Percentiles rank a stretch among this genome's conserved stretches.
Evolutionary conservation across 768 basidiomycete species (phyloP).

Genomic region (Cystofilobasidium macerans): DNA sequence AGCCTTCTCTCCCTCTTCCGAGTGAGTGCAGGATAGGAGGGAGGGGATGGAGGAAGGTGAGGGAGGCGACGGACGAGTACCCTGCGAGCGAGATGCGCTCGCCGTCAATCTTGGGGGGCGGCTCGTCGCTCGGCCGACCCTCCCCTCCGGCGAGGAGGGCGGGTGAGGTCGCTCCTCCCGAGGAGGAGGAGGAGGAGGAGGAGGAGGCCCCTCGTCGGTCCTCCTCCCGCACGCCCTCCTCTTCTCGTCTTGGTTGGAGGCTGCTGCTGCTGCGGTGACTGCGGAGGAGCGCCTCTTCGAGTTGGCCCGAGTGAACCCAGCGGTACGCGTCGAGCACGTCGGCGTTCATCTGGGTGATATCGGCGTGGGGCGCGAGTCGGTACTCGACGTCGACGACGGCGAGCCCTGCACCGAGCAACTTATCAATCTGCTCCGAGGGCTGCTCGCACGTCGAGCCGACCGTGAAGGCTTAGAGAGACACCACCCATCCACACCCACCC

Average conservation of each 20-base stretch:
- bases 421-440: not conserved
- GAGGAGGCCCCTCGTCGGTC: too few species aligned
- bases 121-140: not conserved
- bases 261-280: too few species aligned
- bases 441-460: not conserved
- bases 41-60: too few species aligned
- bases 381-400: constrained; percentile 1
- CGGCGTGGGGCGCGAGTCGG: not conserved
- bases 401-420: not conserved
- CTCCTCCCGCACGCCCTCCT: too few species aligned
- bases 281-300: too few species aligned
- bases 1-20: not conserved
- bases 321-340: not conserved
- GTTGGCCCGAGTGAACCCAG: too few species aligned
- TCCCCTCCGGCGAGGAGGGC: too few species aligned
- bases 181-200: too few species aligned
- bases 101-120: not conserved
- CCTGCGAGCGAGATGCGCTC: not conserved
- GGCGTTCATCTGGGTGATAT: not conserved
- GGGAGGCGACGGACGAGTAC: not conserved
- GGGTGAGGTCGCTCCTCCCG: too few species aligned
- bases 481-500: too few species aligned
- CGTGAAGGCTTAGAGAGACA: not conserved
- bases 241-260: too few species aligned
- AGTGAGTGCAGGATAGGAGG: not conserved